Evolutionary conservation across 768 basidiomycete species (phyloP), one percentile per base, ranked within the genome.

Genomic region (Pholiota molesta): DNA sequence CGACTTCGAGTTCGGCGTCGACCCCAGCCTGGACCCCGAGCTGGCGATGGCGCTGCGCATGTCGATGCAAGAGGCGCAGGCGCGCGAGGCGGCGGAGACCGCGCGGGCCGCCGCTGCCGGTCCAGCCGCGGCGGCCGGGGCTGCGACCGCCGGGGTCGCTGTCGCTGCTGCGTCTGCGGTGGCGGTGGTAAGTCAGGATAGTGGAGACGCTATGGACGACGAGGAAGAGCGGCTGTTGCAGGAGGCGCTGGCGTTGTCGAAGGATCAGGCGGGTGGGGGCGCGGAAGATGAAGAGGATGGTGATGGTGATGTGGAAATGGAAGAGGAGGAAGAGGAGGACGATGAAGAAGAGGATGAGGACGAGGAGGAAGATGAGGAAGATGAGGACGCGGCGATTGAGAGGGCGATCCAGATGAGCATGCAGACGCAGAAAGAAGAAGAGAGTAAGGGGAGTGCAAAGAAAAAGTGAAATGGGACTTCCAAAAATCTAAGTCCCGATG

Each of bases 11-110:
- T 96, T 95, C 67, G 93, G 92, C 55, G 89, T 99, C 5, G 97
- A 99, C 74, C 97, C 97, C 4, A 94, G 87, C 72, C 81, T 98
- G 62, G 97, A 99, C 72, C 97, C 97, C 0, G 97, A 99, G 73
- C 82, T 99, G 52, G 97, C 97, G 2, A 95, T 98, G 94, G 97
- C 95, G 10, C 84, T 99, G 44, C 91, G 96, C 37, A 94, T 99
- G 92, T 98, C 96, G 1, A 88, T 99, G 84, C 93, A 97, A 78
- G 95, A 97, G 72, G 94, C 95, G 55, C 87, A 89, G 70, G 94
- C 93, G 17, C 88, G 95, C 13, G 82, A 85, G 73, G 81, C 80
- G 6, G 83, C 80, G 11, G 85, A 80, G 54, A 78, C 84, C 17
- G 77, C 81, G n/a, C 70, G 79, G 14, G 63, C 78, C 10, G 63